Evolutionary conservation across 2,329 filamentous ascomycete genomes (phyloP), one percentile per base, ranked within the genome.

Genomic region (Knufia fluminis): DNA sequence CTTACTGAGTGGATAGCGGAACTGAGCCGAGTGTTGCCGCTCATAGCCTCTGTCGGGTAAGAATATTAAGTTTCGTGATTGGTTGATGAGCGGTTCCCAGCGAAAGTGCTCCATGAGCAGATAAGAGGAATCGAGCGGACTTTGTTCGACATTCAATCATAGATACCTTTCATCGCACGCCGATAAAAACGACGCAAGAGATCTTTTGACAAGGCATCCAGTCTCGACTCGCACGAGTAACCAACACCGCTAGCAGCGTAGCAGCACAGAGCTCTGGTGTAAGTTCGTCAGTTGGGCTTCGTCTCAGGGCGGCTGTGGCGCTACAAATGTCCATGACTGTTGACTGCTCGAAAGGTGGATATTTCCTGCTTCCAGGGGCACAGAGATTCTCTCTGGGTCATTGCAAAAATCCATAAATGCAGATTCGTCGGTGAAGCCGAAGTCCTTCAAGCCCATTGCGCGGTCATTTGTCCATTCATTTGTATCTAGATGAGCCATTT

Each of bases 381-480:
- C 61, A 1, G 57, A 61, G n/a, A 69, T 53, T 24, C 68, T 65
- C 52, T 70, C 67, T 3, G 68, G 68, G 48, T 71, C 68, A 53
- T 71, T 67, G 24, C 68, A 71, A 48, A 71, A 71, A 3, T 66
- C 68, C 48, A 69, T 65, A 48, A 71, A 71, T 2, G 68, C 70
- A 17, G 57, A 65, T 42, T 69, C 66, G 35, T 71, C 68, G n/a
- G 66, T 53, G 43, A 71, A 71, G 1, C 68, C 68, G 52, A 71
- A 71, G 35, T 71, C 68, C 49, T 65, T 68, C 24, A 71, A 55
- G 0, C 63, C 66, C 20, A 67, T 66, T 53, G 68, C 64, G 42
- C 68, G 65, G 49, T 62, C 68, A 24, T 56, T 65, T 1, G 67
- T 61, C 68, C 68, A 71, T 48, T 71, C 68, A 22, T 66, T 71